Conservation (phyloP, 805 yeast genomes). For the Wickerhamomyces bisporus region DNA sequence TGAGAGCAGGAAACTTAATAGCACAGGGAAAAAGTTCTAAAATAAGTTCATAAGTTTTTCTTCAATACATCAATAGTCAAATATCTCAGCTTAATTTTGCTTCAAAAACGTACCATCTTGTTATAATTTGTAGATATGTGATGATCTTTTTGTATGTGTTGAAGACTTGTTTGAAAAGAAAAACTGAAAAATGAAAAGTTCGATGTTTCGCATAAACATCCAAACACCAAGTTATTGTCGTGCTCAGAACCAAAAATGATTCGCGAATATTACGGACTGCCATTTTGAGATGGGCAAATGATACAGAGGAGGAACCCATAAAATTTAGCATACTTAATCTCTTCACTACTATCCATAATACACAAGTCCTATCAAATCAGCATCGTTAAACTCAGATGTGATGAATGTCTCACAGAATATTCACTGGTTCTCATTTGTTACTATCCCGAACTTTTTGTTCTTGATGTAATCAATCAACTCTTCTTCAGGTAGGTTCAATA, state of each 20-base stretch:
- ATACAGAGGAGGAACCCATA: too few species aligned
- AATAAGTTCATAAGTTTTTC: background rate
- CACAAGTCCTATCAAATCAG: too few species aligned
- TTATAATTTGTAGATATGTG: background rate
- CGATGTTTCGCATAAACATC: background rate
- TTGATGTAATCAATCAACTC: constrained; percentile 27
- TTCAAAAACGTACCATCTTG: background rate
- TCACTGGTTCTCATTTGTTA: too few species aligned
- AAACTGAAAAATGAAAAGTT: constrained; percentile 1
- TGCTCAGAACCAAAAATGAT: background rate
- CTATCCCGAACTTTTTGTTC: constrained; percentile 16
- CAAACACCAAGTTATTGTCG: background rate
- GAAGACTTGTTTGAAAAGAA: constrained; percentile 1
- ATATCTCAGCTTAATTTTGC: background rate
- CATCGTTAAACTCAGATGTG: too few species aligned
- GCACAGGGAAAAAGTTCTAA: background rate
- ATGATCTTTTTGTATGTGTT: background rate
- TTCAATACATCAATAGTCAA: too few species aligned
- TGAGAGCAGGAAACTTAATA: too few species aligned
- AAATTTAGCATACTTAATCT: too few species aligned
- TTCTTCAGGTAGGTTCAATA: constrained; percentile 31
- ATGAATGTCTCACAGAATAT: too few species aligned
- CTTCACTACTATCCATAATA: too few species aligned
- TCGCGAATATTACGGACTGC: background rate
- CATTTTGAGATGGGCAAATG: too few species aligned